phyloP scores from a whole-genome alignment of 2,329 filamentous ascomycete genomes.

The Colletotrichum abscissum region DNA sequence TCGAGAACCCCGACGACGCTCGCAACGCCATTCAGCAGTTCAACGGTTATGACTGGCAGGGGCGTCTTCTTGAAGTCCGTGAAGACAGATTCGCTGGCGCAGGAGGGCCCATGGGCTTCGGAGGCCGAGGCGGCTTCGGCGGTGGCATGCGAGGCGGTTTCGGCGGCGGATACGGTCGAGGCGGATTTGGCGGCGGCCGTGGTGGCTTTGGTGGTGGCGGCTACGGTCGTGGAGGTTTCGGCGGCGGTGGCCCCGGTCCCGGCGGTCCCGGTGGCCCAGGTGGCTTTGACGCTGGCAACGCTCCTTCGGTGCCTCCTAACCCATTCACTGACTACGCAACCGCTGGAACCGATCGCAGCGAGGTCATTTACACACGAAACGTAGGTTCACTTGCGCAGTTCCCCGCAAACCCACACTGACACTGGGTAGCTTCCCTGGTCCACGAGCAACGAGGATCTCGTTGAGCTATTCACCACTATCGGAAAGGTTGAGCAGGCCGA shows the following conservation, averaged over 20 bases:
- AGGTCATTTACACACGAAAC: slow-evolving; percentile 95
- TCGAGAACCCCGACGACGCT: slow-evolving; percentile 93
- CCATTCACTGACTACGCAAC: slow-evolving; percentile 95
- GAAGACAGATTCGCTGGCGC: slow-evolving; percentile 90
- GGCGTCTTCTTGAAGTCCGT: slow-evolving; percentile 90
- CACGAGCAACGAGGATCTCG: slow-evolving; percentile 96
- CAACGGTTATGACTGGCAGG: slow-evolving; percentile 99
- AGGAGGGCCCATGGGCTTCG: slow-evolving; percentile 63
- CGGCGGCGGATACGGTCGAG: slow-evolving; percentile 62
- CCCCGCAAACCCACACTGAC: slow-evolving; percentile 31
- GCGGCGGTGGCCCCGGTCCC: slow-evolving; percentile 42
- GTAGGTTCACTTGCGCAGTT: slow-evolving; percentile 65
- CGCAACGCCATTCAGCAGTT: slow-evolving; percentile 97
- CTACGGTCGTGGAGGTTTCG: slow-evolving; percentile 42
- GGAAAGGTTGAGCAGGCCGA: slow-evolving; percentile 99
- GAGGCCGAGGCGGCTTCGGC: slow-evolving; percentile 69
- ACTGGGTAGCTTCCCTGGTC: slow-evolving; percentile 88
- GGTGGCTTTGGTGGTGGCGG: slow-evolving; percentile 59
- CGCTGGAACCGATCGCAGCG: slow-evolving; percentile 83
- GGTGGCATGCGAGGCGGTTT: slow-evolving; percentile 69
- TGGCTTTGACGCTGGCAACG: slow-evolving; percentile 60
- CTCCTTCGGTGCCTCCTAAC: slow-evolving; percentile 74
- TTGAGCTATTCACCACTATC: slow-evolving; percentile 97
- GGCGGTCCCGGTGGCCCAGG: slow-evolving; percentile 59
- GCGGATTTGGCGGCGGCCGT: slow-evolving; percentile 58